Percentiles rank a stretch among this genome's conserved stretches.
phyloP scores from a whole-genome alignment of 805 yeast species.

The Candida krabiensis region DNA sequence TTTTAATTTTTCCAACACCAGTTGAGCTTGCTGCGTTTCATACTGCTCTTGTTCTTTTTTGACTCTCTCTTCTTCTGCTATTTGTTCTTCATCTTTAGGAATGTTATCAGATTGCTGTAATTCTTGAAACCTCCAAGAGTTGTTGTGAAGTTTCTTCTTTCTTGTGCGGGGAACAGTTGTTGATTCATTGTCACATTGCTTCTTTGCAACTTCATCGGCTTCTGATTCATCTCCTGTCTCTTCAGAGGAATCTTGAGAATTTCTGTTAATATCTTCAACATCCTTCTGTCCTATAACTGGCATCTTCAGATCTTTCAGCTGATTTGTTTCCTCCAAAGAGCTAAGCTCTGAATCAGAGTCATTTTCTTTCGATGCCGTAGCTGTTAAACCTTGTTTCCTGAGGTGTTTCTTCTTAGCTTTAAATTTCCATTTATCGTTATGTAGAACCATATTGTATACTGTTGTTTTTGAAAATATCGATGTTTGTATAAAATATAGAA shows the following conservation, averaged over 20 bases:
- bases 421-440: conserved; percentile 53
- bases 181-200: no score
- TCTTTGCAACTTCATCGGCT: background rate
- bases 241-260: background rate
- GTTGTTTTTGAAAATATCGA: no score
- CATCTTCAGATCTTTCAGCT: background rate
- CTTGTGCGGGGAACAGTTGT: no score
- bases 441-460: conserved; percentile 50
- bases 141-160: conserved; percentile 12
- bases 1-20: conserved; percentile 11
- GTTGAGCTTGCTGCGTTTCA: conserved; percentile 7
- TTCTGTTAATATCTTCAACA: background rate
- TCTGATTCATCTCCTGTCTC: conserved; percentile 12
- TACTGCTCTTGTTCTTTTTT: background rate
- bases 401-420: conserved; percentile 42
- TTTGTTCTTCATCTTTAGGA: conserved; percentile 21
- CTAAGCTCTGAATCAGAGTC: conserved; percentile 8
- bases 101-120: conserved; percentile 9
- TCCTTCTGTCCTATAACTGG: background rate
- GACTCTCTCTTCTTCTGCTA: conserved; percentile 6
- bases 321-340: conserved; percentile 3
- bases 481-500: no score
- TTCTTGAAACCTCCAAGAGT: conserved; percentile 32
- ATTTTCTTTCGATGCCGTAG: conserved; percentile 9
- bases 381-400: conserved; percentile 40